These are phyloP conservation scores for Akebia trifoliata DNA, from an alignment of 164 flowering plant genomes.

Conservation along the genomic window DNA sequence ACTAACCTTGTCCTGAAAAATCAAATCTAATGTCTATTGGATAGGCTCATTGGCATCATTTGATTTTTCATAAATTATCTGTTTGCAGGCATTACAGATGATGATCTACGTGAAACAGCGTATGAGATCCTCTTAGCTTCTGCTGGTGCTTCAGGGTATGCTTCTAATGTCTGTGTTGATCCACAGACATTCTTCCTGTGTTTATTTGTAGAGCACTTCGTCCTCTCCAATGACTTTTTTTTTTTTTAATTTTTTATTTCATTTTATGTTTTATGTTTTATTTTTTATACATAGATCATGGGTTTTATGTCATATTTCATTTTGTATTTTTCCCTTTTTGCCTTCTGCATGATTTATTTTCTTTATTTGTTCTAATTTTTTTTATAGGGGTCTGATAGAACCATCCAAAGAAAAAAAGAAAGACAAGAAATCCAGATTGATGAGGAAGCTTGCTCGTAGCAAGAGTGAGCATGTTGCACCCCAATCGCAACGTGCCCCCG, in stretches of 20 bases:
- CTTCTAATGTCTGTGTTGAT: conserved; percentile 6
- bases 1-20: no score
- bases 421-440: conserved; percentile 71
- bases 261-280: conserved; percentile 1
- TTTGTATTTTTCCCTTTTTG: not conserved
- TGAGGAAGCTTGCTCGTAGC: conserved; percentile 91
- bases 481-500: conserved; percentile 57
- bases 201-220: conserved; percentile 1
- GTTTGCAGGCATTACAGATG: conserved; percentile 79
- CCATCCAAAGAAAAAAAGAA: conserved; percentile 90
- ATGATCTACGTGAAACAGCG: conserved; percentile 94
- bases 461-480: conserved; percentile 46
- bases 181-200: not conserved
- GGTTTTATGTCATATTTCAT: not conserved
- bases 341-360: not conserved
- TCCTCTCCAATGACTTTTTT: not conserved
- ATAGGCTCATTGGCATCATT: not conserved
- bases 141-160: conserved; percentile 94
- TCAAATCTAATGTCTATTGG: no score
- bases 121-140: conserved; percentile 89
- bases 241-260: not conserved
- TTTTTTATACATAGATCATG: not conserved
- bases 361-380: conserved; percentile 1
- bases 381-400: conserved; percentile 76
- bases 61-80: conserved; percentile 7